A percentile compares a stretch with the other conserved stretches of the same genome.
Evolutionary conservation across 129 eudicot genomes (phyloP).

Genomic region (Arctium minus): DNA sequence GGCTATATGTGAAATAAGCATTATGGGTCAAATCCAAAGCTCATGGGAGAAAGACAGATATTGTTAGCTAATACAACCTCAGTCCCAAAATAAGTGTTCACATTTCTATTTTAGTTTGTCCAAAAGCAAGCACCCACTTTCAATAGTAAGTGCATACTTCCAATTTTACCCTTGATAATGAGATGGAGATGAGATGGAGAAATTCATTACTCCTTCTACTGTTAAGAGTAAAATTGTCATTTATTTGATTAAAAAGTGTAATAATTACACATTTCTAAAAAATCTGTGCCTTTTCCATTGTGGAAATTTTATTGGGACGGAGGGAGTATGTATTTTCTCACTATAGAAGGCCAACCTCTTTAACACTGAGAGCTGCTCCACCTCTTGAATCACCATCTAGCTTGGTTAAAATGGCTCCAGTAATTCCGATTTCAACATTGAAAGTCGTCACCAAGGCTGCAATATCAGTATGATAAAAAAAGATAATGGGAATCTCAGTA

Average conservation of each 20-base stretch:
- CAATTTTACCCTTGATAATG: neutral
- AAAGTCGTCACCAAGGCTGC: slow-evolving; percentile 90
- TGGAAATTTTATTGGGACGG: neutral
- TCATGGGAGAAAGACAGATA: neutral
- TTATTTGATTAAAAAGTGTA: neutral
- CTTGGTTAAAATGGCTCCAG: slow-evolving; percentile 95
- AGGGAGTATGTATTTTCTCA: neutral
- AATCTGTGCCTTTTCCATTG: neutral
- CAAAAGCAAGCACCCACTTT: neutral
- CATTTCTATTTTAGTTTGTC: neutral
- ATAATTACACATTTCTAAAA: too few relatives aligned
- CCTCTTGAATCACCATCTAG: slow-evolving; percentile 99
- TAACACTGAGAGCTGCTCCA: slow-evolving; percentile 97
- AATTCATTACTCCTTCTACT: neutral
- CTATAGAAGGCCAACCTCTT: slow-evolving; percentile 58
- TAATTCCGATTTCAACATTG: slow-evolving; percentile 89
- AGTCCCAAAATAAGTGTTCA: neutral
- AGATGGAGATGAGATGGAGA: neutral
- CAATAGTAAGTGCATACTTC: neutral
- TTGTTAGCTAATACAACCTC: neutral
- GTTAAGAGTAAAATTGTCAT: neutral
- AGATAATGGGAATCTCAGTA: neutral
- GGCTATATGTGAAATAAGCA: neutral
- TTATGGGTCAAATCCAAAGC: neutral
- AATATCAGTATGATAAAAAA: slow-evolving; percentile 12